Evolutionary conservation across 2,329 filamentous ascomycete genomes (phyloP).

Genomic region (Fusarium proliferatum): DNA sequence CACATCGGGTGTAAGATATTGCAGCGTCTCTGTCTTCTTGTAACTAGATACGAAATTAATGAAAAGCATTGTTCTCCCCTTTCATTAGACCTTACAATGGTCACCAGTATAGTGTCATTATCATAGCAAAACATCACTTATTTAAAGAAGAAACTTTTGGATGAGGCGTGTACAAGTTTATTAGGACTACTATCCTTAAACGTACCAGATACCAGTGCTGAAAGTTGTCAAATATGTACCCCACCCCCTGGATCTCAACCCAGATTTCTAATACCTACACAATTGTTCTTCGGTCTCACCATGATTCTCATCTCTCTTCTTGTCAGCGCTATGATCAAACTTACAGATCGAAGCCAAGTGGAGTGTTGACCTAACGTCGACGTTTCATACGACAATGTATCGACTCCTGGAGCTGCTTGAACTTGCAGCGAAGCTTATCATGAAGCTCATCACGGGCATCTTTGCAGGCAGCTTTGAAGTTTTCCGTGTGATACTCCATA

Average conservation of each 20-base stretch:
- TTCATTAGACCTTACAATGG: background rate
- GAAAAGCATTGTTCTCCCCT: constrained; percentile 26
- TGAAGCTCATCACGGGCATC: background rate
- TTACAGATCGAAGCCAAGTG: background rate
- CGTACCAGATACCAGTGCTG: background rate
- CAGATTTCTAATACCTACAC: background rate
- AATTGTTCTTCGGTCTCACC: background rate
- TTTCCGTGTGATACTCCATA: background rate
- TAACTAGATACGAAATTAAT: constrained; percentile 28
- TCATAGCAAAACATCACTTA: background rate
- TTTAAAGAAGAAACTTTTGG: background rate
- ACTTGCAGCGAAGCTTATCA: background rate
- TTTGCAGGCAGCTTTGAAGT: background rate
- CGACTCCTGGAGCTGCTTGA: background rate
- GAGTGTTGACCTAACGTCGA: background rate
- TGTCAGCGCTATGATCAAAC: background rate
- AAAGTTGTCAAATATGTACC: constrained; percentile 1
- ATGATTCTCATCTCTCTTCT: background rate
- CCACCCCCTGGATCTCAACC: background rate
- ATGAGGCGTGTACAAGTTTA: background rate
- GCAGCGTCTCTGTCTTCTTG: background rate
- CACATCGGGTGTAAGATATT: constrained; percentile 28
- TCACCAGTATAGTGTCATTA: background rate
- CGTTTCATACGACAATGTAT: background rate
- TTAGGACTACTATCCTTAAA: background rate